A percentile compares a stretch with the other conserved stretches of the same genome.
Conservation (phyloP, 208 protist genomes). For the Leishmania aethiopica region DNA sequence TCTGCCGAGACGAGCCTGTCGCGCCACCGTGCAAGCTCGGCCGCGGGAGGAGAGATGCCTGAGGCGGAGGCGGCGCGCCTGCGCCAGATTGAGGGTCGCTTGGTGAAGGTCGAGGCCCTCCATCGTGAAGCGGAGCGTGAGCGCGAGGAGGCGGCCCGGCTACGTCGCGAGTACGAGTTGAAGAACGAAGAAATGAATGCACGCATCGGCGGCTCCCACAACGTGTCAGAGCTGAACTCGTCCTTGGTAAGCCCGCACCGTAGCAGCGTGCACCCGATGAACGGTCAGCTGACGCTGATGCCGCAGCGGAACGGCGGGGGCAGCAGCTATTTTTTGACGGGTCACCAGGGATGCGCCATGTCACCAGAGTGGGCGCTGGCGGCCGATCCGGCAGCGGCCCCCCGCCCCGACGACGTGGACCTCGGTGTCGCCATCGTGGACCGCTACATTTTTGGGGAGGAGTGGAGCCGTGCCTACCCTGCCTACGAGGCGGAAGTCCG, state of each 20-base stretch:
- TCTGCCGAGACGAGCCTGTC: constrained; percentile 17
- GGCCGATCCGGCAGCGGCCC: constrained; percentile 18
- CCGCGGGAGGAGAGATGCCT: constrained; percentile 18
- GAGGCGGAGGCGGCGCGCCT: constrained; percentile 54
- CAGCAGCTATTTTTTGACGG: constrained; percentile 10
- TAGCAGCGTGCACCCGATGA: constrained; percentile 15
- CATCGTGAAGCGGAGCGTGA: constrained; percentile 68
- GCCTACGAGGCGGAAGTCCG: constrained; percentile 60
- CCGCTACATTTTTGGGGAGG: constrained; percentile 80
- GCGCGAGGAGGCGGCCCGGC: constrained; percentile 52
- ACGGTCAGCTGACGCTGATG: constrained; percentile 29
- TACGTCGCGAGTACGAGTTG: constrained; percentile 69
- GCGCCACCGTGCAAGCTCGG: constrained; percentile 12
- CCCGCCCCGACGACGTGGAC: constrained; percentile 48
- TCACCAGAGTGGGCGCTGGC: constrained; percentile 24
- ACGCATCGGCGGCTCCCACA: constrained; percentile 24
- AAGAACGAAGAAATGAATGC: constrained; percentile 44
- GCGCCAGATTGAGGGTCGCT: constrained; percentile 73
- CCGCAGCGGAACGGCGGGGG: constrained; percentile 23
- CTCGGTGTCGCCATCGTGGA: constrained; percentile 57
- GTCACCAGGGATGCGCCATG: not conserved
- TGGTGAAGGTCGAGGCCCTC: constrained; percentile 69
- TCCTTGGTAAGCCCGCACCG: constrained; percentile 19
- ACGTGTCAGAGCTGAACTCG: constrained; percentile 39
- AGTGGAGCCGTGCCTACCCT: constrained; percentile 73